Conservation (phyloP, 1,139 yeast genomes). For the Hyphopichia wangnamkhiaoensis region DNA sequence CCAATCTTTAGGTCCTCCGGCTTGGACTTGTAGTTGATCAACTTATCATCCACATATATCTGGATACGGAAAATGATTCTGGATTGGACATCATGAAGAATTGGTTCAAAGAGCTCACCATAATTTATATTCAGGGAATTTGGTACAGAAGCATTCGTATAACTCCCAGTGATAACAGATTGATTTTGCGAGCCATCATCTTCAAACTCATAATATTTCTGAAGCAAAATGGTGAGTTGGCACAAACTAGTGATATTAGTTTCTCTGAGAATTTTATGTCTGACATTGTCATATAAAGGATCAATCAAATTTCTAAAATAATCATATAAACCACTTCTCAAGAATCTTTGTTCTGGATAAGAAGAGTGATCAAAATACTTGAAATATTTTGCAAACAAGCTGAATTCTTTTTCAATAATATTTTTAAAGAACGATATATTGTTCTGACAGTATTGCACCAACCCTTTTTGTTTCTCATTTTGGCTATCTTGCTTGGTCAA, state of each 20-base stretch:
- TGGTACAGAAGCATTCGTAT: slow-evolving; percentile 9
- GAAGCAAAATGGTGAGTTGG: slow-evolving; percentile 71
- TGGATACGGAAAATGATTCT: slow-evolving; percentile 80
- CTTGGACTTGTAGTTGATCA: slow-evolving; percentile 65
- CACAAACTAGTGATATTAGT: slow-evolving; percentile 66
- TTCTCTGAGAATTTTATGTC: slow-evolving; percentile 70
- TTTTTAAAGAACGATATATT: slow-evolving; percentile 59
- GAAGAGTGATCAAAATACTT: slow-evolving; percentile 3
- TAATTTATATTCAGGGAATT: slow-evolving; percentile 35
- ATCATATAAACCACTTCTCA: slow-evolving; percentile 39
- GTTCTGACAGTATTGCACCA: slow-evolving; percentile 61
- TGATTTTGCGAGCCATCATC: slow-evolving; percentile 39
- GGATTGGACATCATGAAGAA: slow-evolving; percentile 75
- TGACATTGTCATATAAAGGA: slow-evolving; percentile 70
- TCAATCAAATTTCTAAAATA: slow-evolving; percentile 70
- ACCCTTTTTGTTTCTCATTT: slow-evolving; percentile 20
- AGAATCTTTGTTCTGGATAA: slow-evolving; percentile 16
- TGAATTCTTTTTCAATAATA: slow-evolving; percentile 61
- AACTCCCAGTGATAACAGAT: slow-evolving; percentile 14
- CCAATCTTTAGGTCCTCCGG: slow-evolving; percentile 65
- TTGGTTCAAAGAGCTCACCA: slow-evolving; percentile 67
- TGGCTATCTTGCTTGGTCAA: slow-evolving; percentile 24
- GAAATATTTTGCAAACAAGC: slow-evolving; percentile 58
- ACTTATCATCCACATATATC: slow-evolving; percentile 65
- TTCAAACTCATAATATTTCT: slow-evolving; percentile 67